Conservation (phyloP, 805 yeast species). For the Torulaspora gathmanii region DNA sequence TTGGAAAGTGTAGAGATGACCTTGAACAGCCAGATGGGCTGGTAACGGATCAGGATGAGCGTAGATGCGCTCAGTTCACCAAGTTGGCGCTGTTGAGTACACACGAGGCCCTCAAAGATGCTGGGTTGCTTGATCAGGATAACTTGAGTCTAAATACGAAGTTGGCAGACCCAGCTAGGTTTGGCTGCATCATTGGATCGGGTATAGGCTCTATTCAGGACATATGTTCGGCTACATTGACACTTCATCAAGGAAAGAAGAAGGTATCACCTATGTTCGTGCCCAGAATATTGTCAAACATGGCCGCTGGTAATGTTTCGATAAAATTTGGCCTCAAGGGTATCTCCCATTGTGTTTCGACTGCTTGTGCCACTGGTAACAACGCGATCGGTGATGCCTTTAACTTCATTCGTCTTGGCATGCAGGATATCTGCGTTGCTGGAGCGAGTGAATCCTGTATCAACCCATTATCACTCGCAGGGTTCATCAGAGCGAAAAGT, state of each 20-base stretch:
- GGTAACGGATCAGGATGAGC: constrained; percentile 41
- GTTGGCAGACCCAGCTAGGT: constrained; percentile 14
- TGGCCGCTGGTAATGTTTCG: constrained; percentile 92
- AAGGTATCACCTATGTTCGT: constrained; percentile 81
- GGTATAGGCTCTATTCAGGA: constrained; percentile 85
- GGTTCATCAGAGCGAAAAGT: constrained; percentile 86
- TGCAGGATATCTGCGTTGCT: constrained; percentile 82
- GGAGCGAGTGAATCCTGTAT: constrained; percentile 91
- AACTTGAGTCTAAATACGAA: constrained; percentile 31
- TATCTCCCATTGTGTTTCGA: constrained; percentile 80
- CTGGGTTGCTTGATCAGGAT: constrained; percentile 43
- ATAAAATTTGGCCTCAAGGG: constrained; percentile 75
- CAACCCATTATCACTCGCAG: constrained; percentile 83
- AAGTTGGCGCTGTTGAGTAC: constrained; percentile 79
- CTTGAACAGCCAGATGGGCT: constrained; percentile 35
- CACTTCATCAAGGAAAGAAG: constrained; percentile 34
- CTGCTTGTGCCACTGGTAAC: constrained; percentile 97
- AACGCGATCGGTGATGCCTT: constrained; percentile 92
- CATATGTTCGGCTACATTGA: constrained; percentile 49
- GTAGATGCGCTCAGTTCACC: constrained; percentile 66
- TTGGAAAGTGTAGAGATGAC: constrained; percentile 58
- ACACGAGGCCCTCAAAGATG: constrained; percentile 67
- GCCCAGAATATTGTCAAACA: constrained; percentile 77
- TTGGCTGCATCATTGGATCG: constrained; percentile 84
- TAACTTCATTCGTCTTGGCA: constrained; percentile 71